Evolutionary conservation across 306 rosid genomes (phyloP), one percentile per base, ranked within the genome.

Genomic region (Adenanthera pavonina): DNA sequence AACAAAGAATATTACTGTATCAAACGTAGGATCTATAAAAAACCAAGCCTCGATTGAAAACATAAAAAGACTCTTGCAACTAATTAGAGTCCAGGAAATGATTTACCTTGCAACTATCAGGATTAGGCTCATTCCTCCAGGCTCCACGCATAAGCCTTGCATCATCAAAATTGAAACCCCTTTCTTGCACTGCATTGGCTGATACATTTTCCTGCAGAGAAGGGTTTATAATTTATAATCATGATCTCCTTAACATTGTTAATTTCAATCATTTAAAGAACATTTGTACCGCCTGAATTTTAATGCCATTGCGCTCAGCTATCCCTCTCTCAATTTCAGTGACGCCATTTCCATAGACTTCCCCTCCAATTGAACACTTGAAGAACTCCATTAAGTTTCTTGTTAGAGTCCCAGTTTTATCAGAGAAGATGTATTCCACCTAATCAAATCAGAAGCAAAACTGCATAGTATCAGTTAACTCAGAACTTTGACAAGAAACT

Each of bases 331-430:
- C 97, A 84, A 90, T 93, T 92, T 96, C 99, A 74, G 98, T 96
- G 83, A 92, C 67, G 51, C 98, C 98, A 86, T 88, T 92, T 72
- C 99, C 98, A 81, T 93, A 96, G 71, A 90, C 84, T 88, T 93
- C 98, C 78, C 89, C 94, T 76, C 98, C 99, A 86, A 96, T 96
- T 57, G 99, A 96, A 84, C 99, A 96, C 91, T 96, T 96, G 86
- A 96, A 96, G 89, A 96, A 96, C 89, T 96, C 99, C 99, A 96
- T 96, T 73, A 93, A 90, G 89, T 96, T 96, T 85, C 97, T 87
- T 51, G 98, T 96, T 33, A 96, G 89, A 71, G 99, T 96, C 80
- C 99, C 98, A 86, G 99, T 96, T 92, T 96, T 96, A 85, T 96
- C 98, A 69, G 99, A 92, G 88, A 96, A 96, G 69, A 96, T 91